phyloP scores from a whole-genome alignment of 108 stramenopile species.

The Skeletonema costatum region DNA sequence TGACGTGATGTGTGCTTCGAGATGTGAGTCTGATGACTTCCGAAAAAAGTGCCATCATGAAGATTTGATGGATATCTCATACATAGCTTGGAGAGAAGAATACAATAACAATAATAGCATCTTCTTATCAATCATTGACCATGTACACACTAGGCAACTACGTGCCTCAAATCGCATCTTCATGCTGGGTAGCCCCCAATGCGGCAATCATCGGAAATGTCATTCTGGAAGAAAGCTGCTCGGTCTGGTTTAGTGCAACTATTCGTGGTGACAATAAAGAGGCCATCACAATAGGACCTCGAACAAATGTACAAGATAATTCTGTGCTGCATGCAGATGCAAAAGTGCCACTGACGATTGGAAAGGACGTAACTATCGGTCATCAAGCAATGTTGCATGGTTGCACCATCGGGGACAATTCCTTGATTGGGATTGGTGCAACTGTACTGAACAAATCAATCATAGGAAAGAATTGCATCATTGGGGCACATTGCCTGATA shows the following conservation, averaged over 20 bases:
- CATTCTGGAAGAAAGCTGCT: slow-evolving; percentile 35
- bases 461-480: slow-evolving; percentile 49
- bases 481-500: slow-evolving; percentile 49
- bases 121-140: not conserved
- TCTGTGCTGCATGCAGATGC: slow-evolving; percentile 50
- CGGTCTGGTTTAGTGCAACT: slow-evolving; percentile 57
- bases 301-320: slow-evolving; percentile 60
- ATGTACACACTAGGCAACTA: slow-evolving; percentile 46
- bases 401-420: slow-evolving; percentile 44
- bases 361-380: slow-evolving; percentile 50
- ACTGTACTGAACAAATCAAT: slow-evolving; percentile 47
- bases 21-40: too few relatives aligned
- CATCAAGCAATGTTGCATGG: slow-evolving; percentile 56
- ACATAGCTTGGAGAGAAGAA: too few relatives aligned
- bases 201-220: slow-evolving; percentile 59
- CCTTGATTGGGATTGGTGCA: slow-evolving; percentile 57
- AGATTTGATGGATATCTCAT: too few relatives aligned
- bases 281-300: slow-evolving; percentile 45
- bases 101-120: too few relatives aligned
- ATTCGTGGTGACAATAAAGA: slow-evolving; percentile 55
- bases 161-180: slow-evolving; percentile 33
- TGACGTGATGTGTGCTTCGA: too few relatives aligned
- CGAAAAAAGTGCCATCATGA: too few relatives aligned
- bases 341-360: slow-evolving; percentile 46
- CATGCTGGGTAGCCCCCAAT: slow-evolving; percentile 60